phyloP scores from a whole-genome alignment of 208 protist genomes.

The Trypanosoma scelopori region DNA sequence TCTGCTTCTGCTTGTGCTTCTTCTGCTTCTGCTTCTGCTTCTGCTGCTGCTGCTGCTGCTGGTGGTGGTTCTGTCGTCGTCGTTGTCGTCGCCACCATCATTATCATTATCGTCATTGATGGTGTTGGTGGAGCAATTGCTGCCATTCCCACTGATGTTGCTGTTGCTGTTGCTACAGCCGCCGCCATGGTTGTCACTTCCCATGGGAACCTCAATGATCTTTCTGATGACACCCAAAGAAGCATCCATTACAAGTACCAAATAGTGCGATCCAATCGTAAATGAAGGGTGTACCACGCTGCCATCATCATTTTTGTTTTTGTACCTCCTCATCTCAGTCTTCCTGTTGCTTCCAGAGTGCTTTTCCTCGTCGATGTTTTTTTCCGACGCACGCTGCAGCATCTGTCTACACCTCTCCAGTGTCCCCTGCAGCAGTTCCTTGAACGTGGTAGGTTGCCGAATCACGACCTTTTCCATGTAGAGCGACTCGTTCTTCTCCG shows the following conservation, averaged over 20 bases:
- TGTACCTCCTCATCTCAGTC: not conserved
- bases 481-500: slow-evolving; percentile 6
- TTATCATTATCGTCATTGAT: not conserved
- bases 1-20: no score
- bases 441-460: not conserved
- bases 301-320: not conserved
- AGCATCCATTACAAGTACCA: slow-evolving; percentile 37
- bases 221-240: slow-evolving; percentile 32
- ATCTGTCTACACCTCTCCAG: slow-evolving; percentile 4
- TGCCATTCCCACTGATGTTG: not conserved
- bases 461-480: slow-evolving; percentile 26
- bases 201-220: slow-evolving; percentile 51
- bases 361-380: not conserved
- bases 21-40: no score
- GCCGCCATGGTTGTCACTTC: not conserved
- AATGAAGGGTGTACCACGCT: not conserved
- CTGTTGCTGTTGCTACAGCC: not conserved
- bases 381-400: not conserved
- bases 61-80: no score
- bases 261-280: slow-evolving; percentile 14
- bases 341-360: not conserved
- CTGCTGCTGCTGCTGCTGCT: no score
- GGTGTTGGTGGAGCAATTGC: not conserved
- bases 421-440: not conserved
- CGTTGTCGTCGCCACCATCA: no score